Percentiles rank a stretch among this genome's conserved stretches.
phyloP scores from a whole-genome alignment of 805 yeast species.

The Hanseniaspora jakobsenii region DNA sequence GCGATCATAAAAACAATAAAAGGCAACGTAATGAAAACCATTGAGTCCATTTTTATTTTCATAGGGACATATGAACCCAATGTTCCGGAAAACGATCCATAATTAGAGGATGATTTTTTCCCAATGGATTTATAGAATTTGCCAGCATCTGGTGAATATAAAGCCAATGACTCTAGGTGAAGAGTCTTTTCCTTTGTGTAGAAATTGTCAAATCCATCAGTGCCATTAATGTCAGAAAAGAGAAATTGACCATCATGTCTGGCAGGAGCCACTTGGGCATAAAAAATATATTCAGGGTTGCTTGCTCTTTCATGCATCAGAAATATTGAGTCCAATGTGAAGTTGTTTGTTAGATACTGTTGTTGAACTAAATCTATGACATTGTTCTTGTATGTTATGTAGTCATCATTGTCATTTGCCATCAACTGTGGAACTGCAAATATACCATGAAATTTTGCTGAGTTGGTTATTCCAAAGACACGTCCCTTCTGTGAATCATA shows the following conservation, averaged over 20 bases:
- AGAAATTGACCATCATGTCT: not conserved
- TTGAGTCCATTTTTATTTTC: not conserved
- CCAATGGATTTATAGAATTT: not conserved
- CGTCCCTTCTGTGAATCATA: conserved; percentile 3
- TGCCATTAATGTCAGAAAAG: too few species aligned
- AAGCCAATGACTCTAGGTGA: not conserved
- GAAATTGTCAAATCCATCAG: conserved; percentile 3
- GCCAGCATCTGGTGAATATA: conserved; percentile 8
- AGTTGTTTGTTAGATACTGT: not conserved
- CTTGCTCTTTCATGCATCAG: conserved; percentile 2
- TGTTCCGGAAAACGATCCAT: not conserved
- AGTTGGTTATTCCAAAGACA: conserved; percentile 12
- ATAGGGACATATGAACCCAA: conserved; percentile 6
- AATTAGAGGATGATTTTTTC: not conserved
- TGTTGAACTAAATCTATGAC: not conserved
- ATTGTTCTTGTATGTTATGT: not conserved
- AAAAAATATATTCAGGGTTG: conserved; percentile 5
- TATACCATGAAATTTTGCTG: conserved; percentile 12
- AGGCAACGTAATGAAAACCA: conserved; percentile 6
- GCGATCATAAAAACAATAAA: not conserved
- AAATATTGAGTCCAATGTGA: conserved; percentile 2
- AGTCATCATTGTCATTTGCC: not conserved
- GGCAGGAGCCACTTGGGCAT: not conserved
- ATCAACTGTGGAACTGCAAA: conserved; percentile 9
- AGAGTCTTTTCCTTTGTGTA: not conserved